Base-by-base conservation (phyloP, 2,329 filamentous ascomycete species). In the Penicillium brasilianum region DNA sequence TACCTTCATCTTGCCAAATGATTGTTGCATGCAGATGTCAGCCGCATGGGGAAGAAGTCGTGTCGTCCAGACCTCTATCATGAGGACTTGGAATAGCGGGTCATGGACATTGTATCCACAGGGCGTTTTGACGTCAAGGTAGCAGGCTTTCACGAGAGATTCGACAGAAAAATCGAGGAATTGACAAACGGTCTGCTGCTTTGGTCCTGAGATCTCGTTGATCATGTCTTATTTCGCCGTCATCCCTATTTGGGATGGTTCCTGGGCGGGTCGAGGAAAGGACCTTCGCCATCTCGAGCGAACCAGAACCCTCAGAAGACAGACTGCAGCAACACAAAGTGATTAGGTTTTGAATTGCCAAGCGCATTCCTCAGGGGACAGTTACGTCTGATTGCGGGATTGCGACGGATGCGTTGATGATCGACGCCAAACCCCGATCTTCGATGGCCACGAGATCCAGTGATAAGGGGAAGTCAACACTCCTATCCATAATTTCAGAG, bases 11-110 rank as follows among this genome's bases (percentile, higher is more conserved):
- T 46, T n/a, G 22, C 16, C 2, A 18, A 28, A 28, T 20, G n/a
- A 28, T 3, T 25, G 25, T 65, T 52, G 68, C 66, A 69, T 68
- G 59, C 66, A 57, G 66, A 39, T 39, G n/a, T 37, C 10, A 56
- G 37, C 65, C 66, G 68, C 64, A 70, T 69, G 60, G 36, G 68
- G 68, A 65, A 66, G 59, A 55, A 46, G 60, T 59, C 59, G 50
- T 61, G 59, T 48, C 11, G 48, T 58, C 41, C 46, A 49, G 49
- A 46, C 46, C 30, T 16, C 39, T 55, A 58, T 58, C 25, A 34
- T 37, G 7, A 41, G 44, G 48, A 60, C 28, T 41, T 52, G 28
- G 22, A 28, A 28, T 36, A 44, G 18, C 55, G 41, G 57, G 61
- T 41, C 25, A 57, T 39, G 14, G n/a, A 30, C 39, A 22, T n/a